Percentiles rank a stretch among this genome's conserved stretches.
These are phyloP conservation scores for Phanerodontia chrysosporium DNA, from an alignment of 768 basidiomycete species.

Conservation along the genomic window DNA sequence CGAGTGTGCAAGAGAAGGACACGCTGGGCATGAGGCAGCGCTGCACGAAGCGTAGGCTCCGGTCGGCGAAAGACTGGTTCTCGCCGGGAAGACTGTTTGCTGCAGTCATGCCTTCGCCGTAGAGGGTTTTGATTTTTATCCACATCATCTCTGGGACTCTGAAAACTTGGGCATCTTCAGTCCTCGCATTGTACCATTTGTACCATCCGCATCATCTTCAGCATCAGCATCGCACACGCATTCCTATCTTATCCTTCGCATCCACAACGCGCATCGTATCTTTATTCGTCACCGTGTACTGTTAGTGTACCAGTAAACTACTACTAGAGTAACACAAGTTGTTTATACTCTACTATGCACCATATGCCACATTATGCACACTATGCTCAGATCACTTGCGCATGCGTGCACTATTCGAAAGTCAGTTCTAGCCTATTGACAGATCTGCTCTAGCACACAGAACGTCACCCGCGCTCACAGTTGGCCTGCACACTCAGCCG, in stretches of 20 bases:
- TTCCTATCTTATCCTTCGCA: not conserved
- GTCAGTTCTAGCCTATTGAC: too few relatives aligned
- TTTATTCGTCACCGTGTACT: constrained; percentile 5
- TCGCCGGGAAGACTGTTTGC: constrained; percentile 29
- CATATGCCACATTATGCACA: constrained; percentile 6
- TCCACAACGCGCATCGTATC: not conserved
- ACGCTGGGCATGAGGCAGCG: constrained; percentile 25
- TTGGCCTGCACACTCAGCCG: too few relatives aligned
- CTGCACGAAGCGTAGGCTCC: constrained; percentile 19
- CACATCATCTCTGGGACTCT: constrained; percentile 9
- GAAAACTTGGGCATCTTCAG: not conserved
- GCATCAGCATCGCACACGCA: not conserved
- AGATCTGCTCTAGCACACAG: too few relatives aligned
- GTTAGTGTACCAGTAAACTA: constrained; percentile 25
- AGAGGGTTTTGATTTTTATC: not conserved
- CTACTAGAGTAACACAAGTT: constrained; percentile 1
- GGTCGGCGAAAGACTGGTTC: constrained; percentile 33
- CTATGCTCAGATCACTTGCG: not conserved
- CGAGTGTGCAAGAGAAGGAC: constrained; percentile 18
- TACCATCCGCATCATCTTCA: constrained; percentile 3
- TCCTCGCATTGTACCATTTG: constrained; percentile 6
- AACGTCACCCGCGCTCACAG: too few relatives aligned
- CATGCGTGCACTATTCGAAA: too few relatives aligned
- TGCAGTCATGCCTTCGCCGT: constrained; percentile 24
- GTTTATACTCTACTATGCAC: constrained; percentile 1